Evolutionary conservation across 176 grass and related monocot species (phyloP), one percentile per base, ranked within the genome.

Genomic region (Avena insularis): DNA sequence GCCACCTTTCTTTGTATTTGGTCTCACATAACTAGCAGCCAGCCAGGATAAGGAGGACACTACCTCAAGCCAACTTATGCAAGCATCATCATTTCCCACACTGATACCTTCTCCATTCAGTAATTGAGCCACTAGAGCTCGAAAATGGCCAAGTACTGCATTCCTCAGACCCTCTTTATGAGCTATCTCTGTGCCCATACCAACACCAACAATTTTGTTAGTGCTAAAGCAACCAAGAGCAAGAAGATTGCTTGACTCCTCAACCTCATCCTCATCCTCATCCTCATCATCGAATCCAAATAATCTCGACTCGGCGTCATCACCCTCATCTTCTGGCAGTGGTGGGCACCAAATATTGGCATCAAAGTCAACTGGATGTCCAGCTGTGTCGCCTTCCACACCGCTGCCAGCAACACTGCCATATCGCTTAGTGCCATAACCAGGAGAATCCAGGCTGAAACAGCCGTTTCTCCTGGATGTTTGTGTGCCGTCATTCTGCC

Each of bases 1-100:
- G 73, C 92, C 94, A 75, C 97, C 97, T 88, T 91, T 92, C 75
- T 90, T 93, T 46, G 92, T 96, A 86, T 98, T 92, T 85, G 97
- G 97, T 76, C 85, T 98, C 57, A 98, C 92, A 85, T 85, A 98
- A 46, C 88, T 88, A 46, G 90, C 90, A 56, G 97, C 94, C 88
- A 91, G 97, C 93, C 97, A 96, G 55, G 92, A 88, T 69, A 98
- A 89, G 16, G 92, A 91, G 21, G 92, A 94, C 19, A 72, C 92
- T 69, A 93, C 85, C 74, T 94, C 90, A 78, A 96, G 87, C 97
- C 97, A 98, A 50, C 7, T 87, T 80, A 87, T 82, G 29, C 82
- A 72, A 19, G 84, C 79, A 46, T 80, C 78, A 5, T 89, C 92
- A 59, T 86, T 89, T 79, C 70, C 90, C 17, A 90, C 56, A 86